Evolutionary conservation across 352 stramenopile genomes (phyloP).

Genomic region (Globisporangium spiculum): DNA sequence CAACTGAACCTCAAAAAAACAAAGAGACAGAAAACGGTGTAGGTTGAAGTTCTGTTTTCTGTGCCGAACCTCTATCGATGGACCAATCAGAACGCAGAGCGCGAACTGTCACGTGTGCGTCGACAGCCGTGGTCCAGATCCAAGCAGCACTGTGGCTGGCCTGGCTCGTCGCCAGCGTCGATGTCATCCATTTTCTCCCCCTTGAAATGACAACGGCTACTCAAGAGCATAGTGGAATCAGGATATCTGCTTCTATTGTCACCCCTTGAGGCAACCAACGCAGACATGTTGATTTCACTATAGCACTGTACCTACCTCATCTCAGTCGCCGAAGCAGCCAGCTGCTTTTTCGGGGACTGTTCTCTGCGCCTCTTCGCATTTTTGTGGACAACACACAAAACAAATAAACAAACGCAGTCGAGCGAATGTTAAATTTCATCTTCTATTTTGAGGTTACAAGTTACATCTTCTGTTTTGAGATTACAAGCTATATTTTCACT

Average conservation of each 20-base stretch:
- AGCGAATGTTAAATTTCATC: not conserved
- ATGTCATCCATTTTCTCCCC: not conserved
- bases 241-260: too few species aligned
- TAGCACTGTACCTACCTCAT: too few species aligned
- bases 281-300: too few species aligned
- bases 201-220: too few species aligned
- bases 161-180: not conserved
- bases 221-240: too few species aligned
- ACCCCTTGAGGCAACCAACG: too few species aligned
- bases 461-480: not conserved
- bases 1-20: not conserved
- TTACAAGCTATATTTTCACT: too few species aligned
- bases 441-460: not conserved
- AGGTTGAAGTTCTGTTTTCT: constrained; percentile 14
- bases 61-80: not conserved
- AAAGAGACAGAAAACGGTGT: constrained; percentile 11
- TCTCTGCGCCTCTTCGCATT: not conserved
- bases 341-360: not conserved
- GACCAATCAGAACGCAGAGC: constrained; percentile 3
- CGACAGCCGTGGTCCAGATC: not conserved
- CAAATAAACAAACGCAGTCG: not conserved
- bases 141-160: constrained; percentile 2
- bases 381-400: not conserved
- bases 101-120: not conserved
- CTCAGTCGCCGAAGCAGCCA: too few species aligned